phyloP scores from a whole-genome alignment of 208 protist genomes.

The Wallacemonas sp. region DNA sequence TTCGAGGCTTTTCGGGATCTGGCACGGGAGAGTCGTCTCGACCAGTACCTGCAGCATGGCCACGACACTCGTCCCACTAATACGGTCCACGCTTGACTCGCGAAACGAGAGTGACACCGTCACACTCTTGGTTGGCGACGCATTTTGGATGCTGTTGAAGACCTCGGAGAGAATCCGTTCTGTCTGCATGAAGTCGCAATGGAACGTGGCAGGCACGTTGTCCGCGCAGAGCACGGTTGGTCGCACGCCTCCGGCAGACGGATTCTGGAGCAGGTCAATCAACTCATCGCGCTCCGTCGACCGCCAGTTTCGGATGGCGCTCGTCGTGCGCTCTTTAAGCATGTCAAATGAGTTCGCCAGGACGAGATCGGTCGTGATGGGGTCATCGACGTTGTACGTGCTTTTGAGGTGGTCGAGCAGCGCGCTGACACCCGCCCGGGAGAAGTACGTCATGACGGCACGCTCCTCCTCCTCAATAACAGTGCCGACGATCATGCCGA shows the following conservation, averaged over 20 bases:
- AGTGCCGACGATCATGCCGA: slow-evolving; percentile 40
- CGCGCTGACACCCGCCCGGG: slow-evolving; percentile 15
- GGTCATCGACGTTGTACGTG: slow-evolving; percentile 9
- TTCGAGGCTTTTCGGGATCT: background rate
- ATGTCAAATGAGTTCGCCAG: slow-evolving; percentile 27
- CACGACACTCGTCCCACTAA: background rate
- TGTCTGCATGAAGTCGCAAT: slow-evolving; percentile 23
- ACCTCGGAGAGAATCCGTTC: slow-evolving; percentile 15
- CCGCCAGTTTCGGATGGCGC: slow-evolving; percentile 32
- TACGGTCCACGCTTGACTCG: background rate
- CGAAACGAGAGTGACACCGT: background rate
- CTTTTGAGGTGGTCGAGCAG: slow-evolving; percentile 17
- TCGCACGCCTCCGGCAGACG: background rate
- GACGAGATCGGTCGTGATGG: slow-evolving; percentile 6
- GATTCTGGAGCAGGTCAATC: slow-evolving; percentile 14
- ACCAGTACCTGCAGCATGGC: slow-evolving; percentile 6
- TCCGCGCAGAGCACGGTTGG: slow-evolving; percentile 13
- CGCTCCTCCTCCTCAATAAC: slow-evolving; percentile 35
- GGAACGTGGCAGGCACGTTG: slow-evolving; percentile 8
- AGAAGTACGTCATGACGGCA: slow-evolving; percentile 35
- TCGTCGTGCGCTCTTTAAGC: slow-evolving; percentile 30
- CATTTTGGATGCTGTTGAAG: slow-evolving; percentile 8
- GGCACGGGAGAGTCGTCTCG: background rate
- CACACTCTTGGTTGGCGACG: background rate
- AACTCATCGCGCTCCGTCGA: slow-evolving; percentile 24